phyloP scores from a whole-genome alignment of 2,329 filamentous ascomycete genomes.

The Cordyceps cicadae region DNA sequence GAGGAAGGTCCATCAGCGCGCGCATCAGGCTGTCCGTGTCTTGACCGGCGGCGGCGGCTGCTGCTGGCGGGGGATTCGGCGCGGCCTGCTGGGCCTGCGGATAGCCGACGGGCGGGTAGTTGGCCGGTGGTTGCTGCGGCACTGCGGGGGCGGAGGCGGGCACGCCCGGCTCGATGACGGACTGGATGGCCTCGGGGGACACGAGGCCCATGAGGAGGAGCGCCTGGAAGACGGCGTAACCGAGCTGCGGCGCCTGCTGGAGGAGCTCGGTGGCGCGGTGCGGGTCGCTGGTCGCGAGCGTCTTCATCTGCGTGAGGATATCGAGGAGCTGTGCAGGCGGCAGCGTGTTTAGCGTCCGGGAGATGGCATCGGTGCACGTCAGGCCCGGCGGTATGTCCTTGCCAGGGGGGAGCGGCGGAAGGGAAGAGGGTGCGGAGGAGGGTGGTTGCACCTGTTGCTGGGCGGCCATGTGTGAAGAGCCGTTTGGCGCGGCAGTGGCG shows the following conservation, averaged over 20 bases:
- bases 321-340: constrained; percentile 86
- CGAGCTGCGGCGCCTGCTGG: constrained; percentile 80
- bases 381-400: constrained; percentile 76
- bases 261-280: constrained; percentile 78
- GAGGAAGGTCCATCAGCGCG: constrained; percentile 72
- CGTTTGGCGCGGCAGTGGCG: constrained; percentile 20
- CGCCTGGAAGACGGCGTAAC: constrained; percentile 92
- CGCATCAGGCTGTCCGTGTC: constrained; percentile 68
- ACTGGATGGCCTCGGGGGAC: constrained; percentile 71
- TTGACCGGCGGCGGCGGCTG: constrained; percentile 32
- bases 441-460: constrained; percentile 15
- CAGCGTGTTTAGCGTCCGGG: constrained; percentile 77
- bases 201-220: constrained; percentile 88
- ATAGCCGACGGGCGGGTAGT: constrained; percentile 23
- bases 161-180: constrained; percentile 61
- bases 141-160: constrained; percentile 29
- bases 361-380: constrained; percentile 83
- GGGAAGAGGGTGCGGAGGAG: constrained; percentile 30
- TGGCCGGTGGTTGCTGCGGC: constrained; percentile 22
- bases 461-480: constrained; percentile 23
- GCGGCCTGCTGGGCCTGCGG: constrained; percentile 36
- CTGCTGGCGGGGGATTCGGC: constrained; percentile 29
- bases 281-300: constrained; percentile 73
- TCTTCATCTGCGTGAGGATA: constrained; percentile 90
- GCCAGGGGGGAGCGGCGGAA: constrained; percentile 78